Evolutionary conservation across 768 basidiomycete genomes (phyloP), one percentile per base, ranked within the genome.

Genomic region (Astraeus odoratus): DNA sequence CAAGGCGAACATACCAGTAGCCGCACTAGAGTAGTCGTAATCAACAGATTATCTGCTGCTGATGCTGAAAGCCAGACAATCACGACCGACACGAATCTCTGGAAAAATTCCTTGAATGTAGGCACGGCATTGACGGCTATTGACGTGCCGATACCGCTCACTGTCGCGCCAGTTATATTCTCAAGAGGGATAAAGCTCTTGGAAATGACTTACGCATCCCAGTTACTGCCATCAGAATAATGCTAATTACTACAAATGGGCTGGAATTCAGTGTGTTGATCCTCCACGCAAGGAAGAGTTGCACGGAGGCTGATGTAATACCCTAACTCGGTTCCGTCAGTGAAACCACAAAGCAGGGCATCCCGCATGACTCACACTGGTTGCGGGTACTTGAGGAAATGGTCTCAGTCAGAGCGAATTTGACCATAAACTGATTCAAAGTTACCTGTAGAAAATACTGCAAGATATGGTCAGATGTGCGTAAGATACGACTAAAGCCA

Each of bases 21-120:
- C 39, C 61, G 52, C 6, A 70, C 69, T 5, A 79, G 63, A 1
- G 66, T 49, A 0, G 55, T 44, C 1, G 78, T 71, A 39, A 80
- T 79, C 8, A 75, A 49, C 7, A 72, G 50, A 53, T 79, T 78
- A 9, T 70, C 67, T 9, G 67, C 57, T 5, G 69, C 70, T 10
- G 74, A 67, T 0, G 69, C 55, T 15, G 67, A 52, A 24, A 79
- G 68, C 76, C 77, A 79, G 8, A 61, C 29, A 26, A 63, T 61
- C 35, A 59, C 61, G 33, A 65, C 44, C 10, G 52, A 46, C 42
- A 65, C 50, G 23, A 68, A 67, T 34, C 45, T 57, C 22, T 58
- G 51, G 40, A 69, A 58, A 18, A 36, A 56, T 27, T 64, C 39
- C 1, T 47, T 43, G 40, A 62, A 68, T 7, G 49, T 48, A 1